Percentiles rank a stretch among this genome's conserved stretches.
These are phyloP conservation scores for Boletellus ananiceps DNA, from an alignment of 768 basidiomycete genomes.

Conservation along the genomic window DNA sequence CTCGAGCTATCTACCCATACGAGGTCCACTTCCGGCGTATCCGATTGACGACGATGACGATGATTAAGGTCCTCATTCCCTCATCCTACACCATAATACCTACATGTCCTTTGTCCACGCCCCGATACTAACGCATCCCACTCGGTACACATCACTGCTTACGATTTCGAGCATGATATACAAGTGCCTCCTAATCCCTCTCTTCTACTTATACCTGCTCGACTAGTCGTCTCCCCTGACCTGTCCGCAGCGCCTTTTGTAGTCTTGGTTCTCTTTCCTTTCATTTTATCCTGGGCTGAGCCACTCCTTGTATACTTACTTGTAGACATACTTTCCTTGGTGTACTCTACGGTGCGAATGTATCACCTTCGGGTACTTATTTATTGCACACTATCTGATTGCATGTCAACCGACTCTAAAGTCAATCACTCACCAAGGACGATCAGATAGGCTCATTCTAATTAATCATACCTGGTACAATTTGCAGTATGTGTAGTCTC, in stretches of 20 bases:
- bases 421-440: not conserved
- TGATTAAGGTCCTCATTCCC: not conserved
- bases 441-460: conserved; percentile 12
- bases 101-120: not conserved
- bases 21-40: conserved; percentile 16
- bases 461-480: conserved; percentile 9
- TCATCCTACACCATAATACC: conserved; percentile 12
- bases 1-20: conserved; percentile 13
- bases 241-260: not conserved
- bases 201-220: conserved; percentile 1
- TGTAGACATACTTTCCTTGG: not conserved
- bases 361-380: not conserved
- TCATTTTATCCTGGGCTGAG: not conserved
- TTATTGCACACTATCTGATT: too few species aligned
- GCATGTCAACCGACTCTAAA: not conserved
- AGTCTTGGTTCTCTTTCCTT: not conserved
- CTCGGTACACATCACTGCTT: conserved; percentile 7
- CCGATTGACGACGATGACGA: conserved; percentile 28
- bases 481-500: not conserved
- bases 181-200: conserved; percentile 8
- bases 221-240: not conserved
- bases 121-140: not conserved
- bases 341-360: conserved; percentile 2
- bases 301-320: conserved; percentile 3
- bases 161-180: conserved; percentile 7